Conservation (phyloP, 2,329 filamentous ascomycete species). For the Elsinoe australis region DNA sequence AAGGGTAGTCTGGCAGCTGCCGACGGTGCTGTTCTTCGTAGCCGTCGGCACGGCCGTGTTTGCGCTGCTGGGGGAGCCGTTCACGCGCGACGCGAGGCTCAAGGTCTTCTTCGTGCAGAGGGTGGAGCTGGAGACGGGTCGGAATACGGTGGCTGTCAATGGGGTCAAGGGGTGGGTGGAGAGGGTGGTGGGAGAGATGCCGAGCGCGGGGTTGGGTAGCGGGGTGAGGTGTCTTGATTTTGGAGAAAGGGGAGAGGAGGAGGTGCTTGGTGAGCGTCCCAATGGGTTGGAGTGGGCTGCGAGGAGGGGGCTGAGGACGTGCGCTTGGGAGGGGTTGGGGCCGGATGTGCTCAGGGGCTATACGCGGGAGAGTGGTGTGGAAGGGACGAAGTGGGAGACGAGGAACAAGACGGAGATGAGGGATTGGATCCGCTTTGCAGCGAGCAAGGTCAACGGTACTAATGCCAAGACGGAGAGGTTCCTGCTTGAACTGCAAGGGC, state of each 20-base stretch:
- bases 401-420: slow-evolving; percentile 4
- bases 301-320: slow-evolving; percentile 52
- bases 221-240: slow-evolving; percentile 33
- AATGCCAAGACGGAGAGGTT: slow-evolving; percentile 18
- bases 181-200: slow-evolving; percentile 59
- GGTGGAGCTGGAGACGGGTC: slow-evolving; percentile 64
- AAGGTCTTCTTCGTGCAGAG: slow-evolving; percentile 84
- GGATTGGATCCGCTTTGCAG: slow-evolving; percentile 1
- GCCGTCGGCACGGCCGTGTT: slow-evolving; percentile 73
- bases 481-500: slow-evolving; percentile 56
- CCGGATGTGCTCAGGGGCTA: slow-evolving; percentile 52
- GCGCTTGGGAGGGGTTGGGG: slow-evolving; percentile 61
- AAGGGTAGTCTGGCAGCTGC: slow-evolving; percentile 74
- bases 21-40: slow-evolving; percentile 64
- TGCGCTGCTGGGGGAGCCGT: slow-evolving; percentile 81
- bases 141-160: slow-evolving; percentile 60
- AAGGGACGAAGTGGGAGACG: too few species aligned
- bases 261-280: too few species aligned
- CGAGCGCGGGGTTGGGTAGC: slow-evolving; percentile 57
- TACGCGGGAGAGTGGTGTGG: too few species aligned
- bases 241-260: neutral
- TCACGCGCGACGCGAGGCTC: slow-evolving; percentile 68
- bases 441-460: slow-evolving; percentile 18
- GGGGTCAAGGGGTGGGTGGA: slow-evolving; percentile 62
- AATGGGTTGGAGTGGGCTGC: slow-evolving; percentile 33